A percentile compares a stretch with the other conserved stretches of the same genome.
Conservation (phyloP, 495 filamentous ascomycete species). For the Saxispiralis lemnorum region DNA sequence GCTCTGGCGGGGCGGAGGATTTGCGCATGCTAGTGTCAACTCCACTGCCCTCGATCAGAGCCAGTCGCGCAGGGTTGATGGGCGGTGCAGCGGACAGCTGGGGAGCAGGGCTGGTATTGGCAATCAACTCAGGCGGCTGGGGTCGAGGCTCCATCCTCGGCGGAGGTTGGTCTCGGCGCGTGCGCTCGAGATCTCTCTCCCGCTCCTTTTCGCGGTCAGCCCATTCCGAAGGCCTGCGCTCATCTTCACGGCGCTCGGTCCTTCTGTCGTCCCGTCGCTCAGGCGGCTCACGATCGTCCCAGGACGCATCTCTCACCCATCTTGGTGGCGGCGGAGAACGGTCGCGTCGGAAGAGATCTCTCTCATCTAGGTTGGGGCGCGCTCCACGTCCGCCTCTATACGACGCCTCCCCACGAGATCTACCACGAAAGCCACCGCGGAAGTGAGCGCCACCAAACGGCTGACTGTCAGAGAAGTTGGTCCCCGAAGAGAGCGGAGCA, state of each 20-base stretch:
- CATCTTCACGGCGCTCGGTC: slow-evolving; percentile 36
- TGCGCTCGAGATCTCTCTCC: slow-evolving; percentile 21
- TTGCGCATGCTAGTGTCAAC: slow-evolving; percentile 7
- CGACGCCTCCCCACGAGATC: slow-evolving; percentile 25
- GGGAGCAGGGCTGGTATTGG: too few relatives aligned
- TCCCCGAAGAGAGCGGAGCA: slow-evolving; percentile 49
- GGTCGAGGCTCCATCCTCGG: slow-evolving; percentile 6
- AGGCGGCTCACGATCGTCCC: slow-evolving; percentile 21
- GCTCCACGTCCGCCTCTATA: slow-evolving; percentile 26
- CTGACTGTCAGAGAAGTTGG: slow-evolving; percentile 48
- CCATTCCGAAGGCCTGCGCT: slow-evolving; percentile 27
- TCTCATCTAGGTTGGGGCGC: slow-evolving; percentile 45
- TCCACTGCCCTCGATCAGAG: slow-evolving; percentile 9
- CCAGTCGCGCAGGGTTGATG: slow-evolving; percentile 13
- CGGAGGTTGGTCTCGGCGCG: slow-evolving; percentile 11
- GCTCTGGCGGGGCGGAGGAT: slow-evolving; percentile 1
- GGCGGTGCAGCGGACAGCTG: slow-evolving; percentile 1
- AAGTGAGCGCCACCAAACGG: slow-evolving; percentile 33
- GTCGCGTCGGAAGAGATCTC: slow-evolving; percentile 41
- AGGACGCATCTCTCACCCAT: slow-evolving; percentile 17
- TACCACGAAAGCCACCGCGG: slow-evolving; percentile 39
- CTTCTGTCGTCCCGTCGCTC: slow-evolving; percentile 22
- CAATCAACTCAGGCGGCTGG: too few relatives aligned
- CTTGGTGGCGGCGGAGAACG: slow-evolving; percentile 31
- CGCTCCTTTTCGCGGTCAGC: slow-evolving; percentile 20